A percentile compares a stretch with the other conserved stretches of the same genome.
phyloP scores from a whole-genome alignment of 163 green algal species.

The Chloromonas sp. region DNA sequence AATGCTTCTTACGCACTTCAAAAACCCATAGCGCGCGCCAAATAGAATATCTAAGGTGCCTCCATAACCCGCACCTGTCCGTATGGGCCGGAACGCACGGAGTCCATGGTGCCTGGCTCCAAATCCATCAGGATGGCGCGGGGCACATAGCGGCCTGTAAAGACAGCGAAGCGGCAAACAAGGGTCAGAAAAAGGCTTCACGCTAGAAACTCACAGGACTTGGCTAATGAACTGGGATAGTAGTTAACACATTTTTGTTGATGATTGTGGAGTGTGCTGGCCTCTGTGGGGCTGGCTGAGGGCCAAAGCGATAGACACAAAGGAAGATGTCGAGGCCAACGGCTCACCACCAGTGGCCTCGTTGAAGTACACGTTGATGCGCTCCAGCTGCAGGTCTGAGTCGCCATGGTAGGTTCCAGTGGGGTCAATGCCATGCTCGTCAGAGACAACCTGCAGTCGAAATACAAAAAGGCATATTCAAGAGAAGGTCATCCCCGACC shows the following conservation, averaged over 20 bases:
- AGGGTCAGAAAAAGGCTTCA: too few species aligned
- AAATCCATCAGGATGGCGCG: constrained; percentile 95
- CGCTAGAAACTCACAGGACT: too few species aligned
- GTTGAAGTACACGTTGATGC: constrained; percentile 99
- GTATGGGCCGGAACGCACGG: constrained; percentile 88
- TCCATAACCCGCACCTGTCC: constrained; percentile 46
- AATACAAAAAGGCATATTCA: neutral
- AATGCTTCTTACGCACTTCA: too few species aligned
- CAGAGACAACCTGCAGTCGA: constrained; percentile 4
- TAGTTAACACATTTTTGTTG: too few species aligned
- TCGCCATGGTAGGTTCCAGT: constrained; percentile 91
- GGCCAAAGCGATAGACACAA: too few species aligned
- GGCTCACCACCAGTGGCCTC: constrained; percentile 59
- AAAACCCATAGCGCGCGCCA: too few species aligned
- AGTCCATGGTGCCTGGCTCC: constrained; percentile 98
- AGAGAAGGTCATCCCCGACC: neutral
- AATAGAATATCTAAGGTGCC: too few species aligned
- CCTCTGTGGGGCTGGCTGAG: too few species aligned
- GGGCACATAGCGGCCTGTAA: constrained; percentile 65
- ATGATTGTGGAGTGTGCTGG: too few species aligned
- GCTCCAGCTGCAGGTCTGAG: constrained; percentile 92
- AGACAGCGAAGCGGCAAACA: too few species aligned
- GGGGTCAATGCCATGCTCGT: constrained; percentile 86
- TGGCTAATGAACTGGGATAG: too few species aligned
- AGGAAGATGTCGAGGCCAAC: neutral